Evolutionary conservation across 805 yeast species (phyloP).

Genomic region (Monosporozyma unispora): DNA sequence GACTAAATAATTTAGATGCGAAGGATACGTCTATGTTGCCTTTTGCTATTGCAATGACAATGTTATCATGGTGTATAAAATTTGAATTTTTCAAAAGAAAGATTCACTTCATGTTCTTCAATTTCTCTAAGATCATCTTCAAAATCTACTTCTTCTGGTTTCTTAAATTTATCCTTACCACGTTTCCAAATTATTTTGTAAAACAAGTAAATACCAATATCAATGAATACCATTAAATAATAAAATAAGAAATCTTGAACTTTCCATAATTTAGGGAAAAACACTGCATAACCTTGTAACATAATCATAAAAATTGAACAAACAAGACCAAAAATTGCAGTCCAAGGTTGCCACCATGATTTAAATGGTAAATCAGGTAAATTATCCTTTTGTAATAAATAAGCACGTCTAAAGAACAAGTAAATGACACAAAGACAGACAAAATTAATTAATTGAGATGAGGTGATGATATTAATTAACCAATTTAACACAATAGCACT

Average conservation of each 20-base stretch:
- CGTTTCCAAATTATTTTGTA: slow-evolving; percentile 40
- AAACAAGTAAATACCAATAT: slow-evolving; percentile 37
- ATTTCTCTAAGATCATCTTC: slow-evolving; percentile 46
- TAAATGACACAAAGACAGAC: slow-evolving; percentile 49
- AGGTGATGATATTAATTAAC: slow-evolving; percentile 64
- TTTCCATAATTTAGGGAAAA: slow-evolving; percentile 58
- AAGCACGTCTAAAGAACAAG: slow-evolving; percentile 53
- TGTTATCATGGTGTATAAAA: slow-evolving; percentile 7
- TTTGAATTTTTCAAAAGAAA: slow-evolving; percentile 16
- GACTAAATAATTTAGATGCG: background rate
- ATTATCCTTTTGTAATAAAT: slow-evolving; percentile 42
- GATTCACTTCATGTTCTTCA: slow-evolving; percentile 44
- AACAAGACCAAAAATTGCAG: slow-evolving; percentile 40
- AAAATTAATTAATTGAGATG: slow-evolving; percentile 58
- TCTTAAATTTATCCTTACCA: slow-evolving; percentile 39
- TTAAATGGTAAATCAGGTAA: slow-evolving; percentile 37
- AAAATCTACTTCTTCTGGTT: slow-evolving; percentile 44
- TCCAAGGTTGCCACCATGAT: slow-evolving; percentile 53
- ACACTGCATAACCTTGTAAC: slow-evolving; percentile 62
- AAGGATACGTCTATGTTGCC: background rate
- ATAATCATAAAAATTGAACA: slow-evolving; percentile 44
- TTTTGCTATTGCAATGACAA: background rate
- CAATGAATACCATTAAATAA: slow-evolving; percentile 62
- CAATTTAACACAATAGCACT: slow-evolving; percentile 61
- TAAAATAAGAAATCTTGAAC: slow-evolving; percentile 54